Base-by-base conservation (phyloP, 257 asterid species). In the Prunella vulgaris region DNA sequence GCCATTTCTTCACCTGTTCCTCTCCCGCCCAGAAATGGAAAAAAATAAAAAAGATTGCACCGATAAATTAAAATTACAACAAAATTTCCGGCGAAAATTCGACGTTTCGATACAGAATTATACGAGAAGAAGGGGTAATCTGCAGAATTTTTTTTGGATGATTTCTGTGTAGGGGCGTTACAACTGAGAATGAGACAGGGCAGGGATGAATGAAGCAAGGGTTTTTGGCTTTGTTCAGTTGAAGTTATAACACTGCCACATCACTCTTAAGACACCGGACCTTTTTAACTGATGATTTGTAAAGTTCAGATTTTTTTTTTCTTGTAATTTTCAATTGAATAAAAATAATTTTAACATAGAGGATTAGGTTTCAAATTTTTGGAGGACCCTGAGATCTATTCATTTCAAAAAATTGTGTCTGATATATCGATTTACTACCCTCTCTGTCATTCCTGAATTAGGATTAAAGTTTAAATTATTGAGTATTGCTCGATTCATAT, bases 1-100 rank as follows among this genome's bases (percentile, higher is more conserved):
- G 82, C 79, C 97, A 90, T 88, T 70, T 72, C 52, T 71, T 33
- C 10, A 18, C 56, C 76, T 60, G 8, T 30, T 35, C 12, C 63
- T 18, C 69, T 33, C 42, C 75, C 68, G 44, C 71, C 70, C 33
- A 22, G 24, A 51, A 57, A 53, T n/a, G 10, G 66, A 6, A 6
- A 32, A 5, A 74, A 9, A 6, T 5, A 32, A 74, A 38, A 44
- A n/a, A 75, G 24, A 14, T 35, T 52, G 21, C 30, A 18, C 65
- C n/a, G 15, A 46, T 35, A 46, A 40, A 12, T 17, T 5, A 20
- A 72, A 5, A 66, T 42, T 20, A 17, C 14, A 52, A 18, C 28
- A 25, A 6, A 6, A 4, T 25, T 25, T 40, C 28, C 63, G 21
- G 42, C 32, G 51, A 65, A 58, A 66, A 63, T 2, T 42, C 0